Conservation (phyloP, 139 green algal species). For the Dunaliella primolecta region DNA sequence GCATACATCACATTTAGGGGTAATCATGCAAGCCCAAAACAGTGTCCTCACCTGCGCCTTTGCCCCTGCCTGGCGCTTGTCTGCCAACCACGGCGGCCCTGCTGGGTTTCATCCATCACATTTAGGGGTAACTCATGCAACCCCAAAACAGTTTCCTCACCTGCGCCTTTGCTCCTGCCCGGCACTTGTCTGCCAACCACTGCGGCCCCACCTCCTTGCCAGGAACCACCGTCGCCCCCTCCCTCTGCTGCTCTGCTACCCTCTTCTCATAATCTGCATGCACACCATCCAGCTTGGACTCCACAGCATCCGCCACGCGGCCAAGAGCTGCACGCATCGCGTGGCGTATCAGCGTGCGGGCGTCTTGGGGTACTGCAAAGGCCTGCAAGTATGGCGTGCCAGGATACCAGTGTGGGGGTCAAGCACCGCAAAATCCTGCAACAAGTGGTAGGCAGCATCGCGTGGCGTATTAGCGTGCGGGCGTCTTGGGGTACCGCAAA, state of each 20-base stretch:
- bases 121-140: too few species aligned
- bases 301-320: background rate
- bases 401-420: too few species aligned
- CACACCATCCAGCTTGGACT: background rate
- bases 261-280: slow-evolving; percentile 2
- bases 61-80: background rate
- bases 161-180: background rate
- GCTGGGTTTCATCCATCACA: too few species aligned
- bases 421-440: too few species aligned
- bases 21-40: too few species aligned
- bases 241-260: background rate
- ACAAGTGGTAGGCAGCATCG: too few species aligned
- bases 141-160: too few species aligned
- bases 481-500: background rate
- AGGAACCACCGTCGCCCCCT: background rate
- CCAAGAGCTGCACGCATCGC: background rate
- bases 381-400: background rate
- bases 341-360: background rate
- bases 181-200: slow-evolving; percentile 8
- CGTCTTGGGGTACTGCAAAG: background rate
- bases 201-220: background rate
- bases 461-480: background rate
- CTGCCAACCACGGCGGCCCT: background rate
- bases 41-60: slow-evolving; percentile 11
- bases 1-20: too few species aligned